Conservation (phyloP, 2,329 filamentous ascomycete genomes). For the Beauveria rudraprayagi region DNA sequence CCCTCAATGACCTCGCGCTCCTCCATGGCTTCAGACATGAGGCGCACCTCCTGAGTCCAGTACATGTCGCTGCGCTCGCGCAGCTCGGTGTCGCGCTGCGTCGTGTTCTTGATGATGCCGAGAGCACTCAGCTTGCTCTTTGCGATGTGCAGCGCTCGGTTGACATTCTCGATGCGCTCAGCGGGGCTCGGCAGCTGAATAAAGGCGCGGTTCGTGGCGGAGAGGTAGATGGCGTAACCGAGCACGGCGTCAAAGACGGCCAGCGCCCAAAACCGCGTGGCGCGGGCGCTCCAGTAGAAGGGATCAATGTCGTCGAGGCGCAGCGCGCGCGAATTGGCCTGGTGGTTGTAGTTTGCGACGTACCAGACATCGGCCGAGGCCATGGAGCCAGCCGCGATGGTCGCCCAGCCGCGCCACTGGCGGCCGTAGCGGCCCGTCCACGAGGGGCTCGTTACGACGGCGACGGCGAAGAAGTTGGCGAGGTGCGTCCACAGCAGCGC, state of each 20-base stretch:
- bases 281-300: conserved; percentile 62
- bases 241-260: conserved; percentile 56
- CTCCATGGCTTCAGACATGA: conserved; percentile 70
- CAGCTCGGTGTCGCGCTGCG: conserved; percentile 64
- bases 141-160: conserved; percentile 48
- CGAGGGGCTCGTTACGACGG: conserved; percentile 61
- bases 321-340: conserved; percentile 53
- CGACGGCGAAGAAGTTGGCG: conserved; percentile 63
- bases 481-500: conserved; percentile 70
- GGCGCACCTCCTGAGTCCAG: conserved; percentile 68
- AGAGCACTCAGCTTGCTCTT: conserved; percentile 63
- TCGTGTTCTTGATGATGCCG: conserved; percentile 72
- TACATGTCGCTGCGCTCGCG: conserved; percentile 61
- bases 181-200: conserved; percentile 51
- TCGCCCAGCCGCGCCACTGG: conserved; percentile 64
- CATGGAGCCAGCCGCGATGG: conserved; percentile 51
- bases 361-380: conserved; percentile 59
- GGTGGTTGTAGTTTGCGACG: conserved; percentile 56
- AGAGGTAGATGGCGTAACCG: conserved; percentile 62
- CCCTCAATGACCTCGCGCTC: conserved; percentile 67
- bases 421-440: conserved; percentile 55
- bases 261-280: conserved; percentile 55
- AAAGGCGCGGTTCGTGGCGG: conserved; percentile 73
- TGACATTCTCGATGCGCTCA: conserved; percentile 56
- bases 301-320: conserved; percentile 57